A percentile compares a stretch with the other conserved stretches of the same genome.
Evolutionary conservation across 495 filamentous ascomycete species (phyloP).

Genomic region (Clohesyomyces aquaticus): DNA sequence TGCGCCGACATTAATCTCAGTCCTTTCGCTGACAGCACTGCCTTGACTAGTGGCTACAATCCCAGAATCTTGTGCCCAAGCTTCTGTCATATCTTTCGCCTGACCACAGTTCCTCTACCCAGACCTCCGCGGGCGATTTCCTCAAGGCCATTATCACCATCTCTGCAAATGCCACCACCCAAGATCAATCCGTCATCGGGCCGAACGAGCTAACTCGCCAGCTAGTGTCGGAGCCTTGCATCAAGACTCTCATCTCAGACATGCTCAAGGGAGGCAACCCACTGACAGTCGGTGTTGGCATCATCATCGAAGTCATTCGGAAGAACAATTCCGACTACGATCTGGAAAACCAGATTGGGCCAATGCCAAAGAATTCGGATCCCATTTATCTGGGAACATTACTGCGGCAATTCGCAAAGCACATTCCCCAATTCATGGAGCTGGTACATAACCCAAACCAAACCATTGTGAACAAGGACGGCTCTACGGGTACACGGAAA

Average conservation of each 20-base stretch:
- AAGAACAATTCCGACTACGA: slow-evolving; percentile 99
- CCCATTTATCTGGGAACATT: slow-evolving; percentile 95
- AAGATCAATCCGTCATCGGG: slow-evolving; percentile 96
- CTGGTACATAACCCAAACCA: slow-evolving; percentile 73
- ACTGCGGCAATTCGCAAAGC: slow-evolving; percentile 85
- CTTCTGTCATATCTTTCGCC: slow-evolving; percentile 85
- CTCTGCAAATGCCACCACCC: slow-evolving; percentile 95
- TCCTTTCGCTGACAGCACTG: slow-evolving; percentile 10
- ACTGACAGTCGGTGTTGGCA: slow-evolving; percentile 93
- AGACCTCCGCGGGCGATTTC: slow-evolving; percentile 97
- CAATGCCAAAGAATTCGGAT: slow-evolving; percentile 79
- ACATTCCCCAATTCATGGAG: slow-evolving; percentile 95
- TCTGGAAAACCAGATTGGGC: slow-evolving; percentile 77
- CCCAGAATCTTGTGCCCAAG: slow-evolving; percentile 84
- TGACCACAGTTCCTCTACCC: slow-evolving; percentile 79
- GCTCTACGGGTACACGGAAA: slow-evolving; percentile 61
- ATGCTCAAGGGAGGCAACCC: slow-evolving; percentile 96
- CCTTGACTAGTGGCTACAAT: slow-evolving; percentile 78
- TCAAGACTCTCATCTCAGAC: slow-evolving; percentile 77
- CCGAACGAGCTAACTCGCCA: slow-evolving; percentile 96
- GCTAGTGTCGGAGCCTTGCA: slow-evolving; percentile 85
- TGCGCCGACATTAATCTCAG: not conserved
- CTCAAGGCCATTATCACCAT: slow-evolving; percentile 99
- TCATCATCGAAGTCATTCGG: slow-evolving; percentile 96
- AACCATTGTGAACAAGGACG: slow-evolving; percentile 62